phyloP scores from a whole-genome alignment of 1,139 yeast genomes.

The Yamadazyma aaseri region DNA sequence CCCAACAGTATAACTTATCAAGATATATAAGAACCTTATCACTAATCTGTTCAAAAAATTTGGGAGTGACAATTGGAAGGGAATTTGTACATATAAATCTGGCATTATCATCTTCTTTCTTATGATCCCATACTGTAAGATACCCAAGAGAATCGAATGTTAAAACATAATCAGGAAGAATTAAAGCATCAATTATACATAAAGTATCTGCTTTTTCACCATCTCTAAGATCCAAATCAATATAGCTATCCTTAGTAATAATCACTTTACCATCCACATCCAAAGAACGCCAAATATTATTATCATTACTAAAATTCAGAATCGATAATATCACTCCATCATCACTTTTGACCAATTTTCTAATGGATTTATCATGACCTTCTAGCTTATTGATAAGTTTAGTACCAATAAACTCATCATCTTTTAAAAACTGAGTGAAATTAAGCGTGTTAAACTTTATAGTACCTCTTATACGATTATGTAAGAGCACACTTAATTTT shows the following conservation, averaged over 20 bases:
- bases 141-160: slow-evolving; percentile 55
- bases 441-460: slow-evolving; percentile 28
- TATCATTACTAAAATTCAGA: slow-evolving; percentile 50
- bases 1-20: slow-evolving; percentile 31
- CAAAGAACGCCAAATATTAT: slow-evolving; percentile 64
- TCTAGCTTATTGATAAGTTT: slow-evolving; percentile 54
- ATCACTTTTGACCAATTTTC: slow-evolving; percentile 50
- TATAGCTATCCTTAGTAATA: slow-evolving; percentile 34
- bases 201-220: slow-evolving; percentile 8
- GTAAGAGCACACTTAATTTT: slow-evolving; percentile 26
- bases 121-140: slow-evolving; percentile 68
- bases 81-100: slow-evolving; percentile 21
- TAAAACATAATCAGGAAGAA: slow-evolving; percentile 40
- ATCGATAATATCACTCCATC: slow-evolving; percentile 31
- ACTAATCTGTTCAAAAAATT: slow-evolving; percentile 25
- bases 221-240: slow-evolving; percentile 19
- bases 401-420: slow-evolving; percentile 14
- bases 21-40: slow-evolving; percentile 20
- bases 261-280: slow-evolving; percentile 27
- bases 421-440: slow-evolving; percentile 13
- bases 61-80: slow-evolving; percentile 19
- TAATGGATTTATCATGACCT: slow-evolving; percentile 83
- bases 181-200: slow-evolving; percentile 31
- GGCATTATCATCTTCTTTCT: slow-evolving; percentile 30
- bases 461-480: slow-evolving; percentile 40